Conservation (phyloP, 371 early-diverging fungal species). For the Mucor mucedo region DNA sequence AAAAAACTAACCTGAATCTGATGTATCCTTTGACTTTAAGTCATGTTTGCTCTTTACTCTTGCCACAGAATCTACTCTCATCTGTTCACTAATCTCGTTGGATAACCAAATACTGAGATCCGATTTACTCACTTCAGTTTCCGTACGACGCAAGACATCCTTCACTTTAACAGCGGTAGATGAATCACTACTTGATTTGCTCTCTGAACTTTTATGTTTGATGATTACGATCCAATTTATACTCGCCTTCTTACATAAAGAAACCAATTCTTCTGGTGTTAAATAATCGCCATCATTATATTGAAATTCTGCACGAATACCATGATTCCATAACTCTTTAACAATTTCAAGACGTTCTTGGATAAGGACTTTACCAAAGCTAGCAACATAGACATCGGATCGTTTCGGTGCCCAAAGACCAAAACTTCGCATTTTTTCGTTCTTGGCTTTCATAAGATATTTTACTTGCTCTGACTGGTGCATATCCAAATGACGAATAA, state of each 20-base stretch:
- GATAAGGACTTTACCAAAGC: constrained; percentile 74
- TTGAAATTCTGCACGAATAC: constrained; percentile 77
- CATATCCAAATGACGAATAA: constrained; percentile 69
- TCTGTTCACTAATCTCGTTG: constrained; percentile 74
- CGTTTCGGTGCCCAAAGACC: constrained; percentile 68
- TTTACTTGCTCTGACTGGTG: constrained; percentile 73
- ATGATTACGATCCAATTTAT: constrained; percentile 84
- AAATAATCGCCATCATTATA: constrained; percentile 76
- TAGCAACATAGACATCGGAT: constrained; percentile 82
- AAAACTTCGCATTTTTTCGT: constrained; percentile 64
- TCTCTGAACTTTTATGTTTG: constrained; percentile 60
- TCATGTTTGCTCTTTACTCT: constrained; percentile 61
- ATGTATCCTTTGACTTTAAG: constrained; percentile 54
- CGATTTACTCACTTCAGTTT: constrained; percentile 59
- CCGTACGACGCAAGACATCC: constrained; percentile 69
- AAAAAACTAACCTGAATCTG: constrained; percentile 43
- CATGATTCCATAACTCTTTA: constrained; percentile 74
- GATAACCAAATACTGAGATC: constrained; percentile 66
- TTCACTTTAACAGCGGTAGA: constrained; percentile 72
- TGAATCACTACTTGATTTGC: constrained; percentile 26
- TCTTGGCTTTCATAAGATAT: constrained; percentile 53
- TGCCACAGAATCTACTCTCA: constrained; percentile 55
- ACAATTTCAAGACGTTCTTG: constrained; percentile 76
- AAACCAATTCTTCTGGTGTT: constrained; percentile 68
- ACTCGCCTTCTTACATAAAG: constrained; percentile 69